phyloP scores from a whole-genome alignment of 1,284 basidiomycete species.

The Moniliophthora roreri region DNA sequence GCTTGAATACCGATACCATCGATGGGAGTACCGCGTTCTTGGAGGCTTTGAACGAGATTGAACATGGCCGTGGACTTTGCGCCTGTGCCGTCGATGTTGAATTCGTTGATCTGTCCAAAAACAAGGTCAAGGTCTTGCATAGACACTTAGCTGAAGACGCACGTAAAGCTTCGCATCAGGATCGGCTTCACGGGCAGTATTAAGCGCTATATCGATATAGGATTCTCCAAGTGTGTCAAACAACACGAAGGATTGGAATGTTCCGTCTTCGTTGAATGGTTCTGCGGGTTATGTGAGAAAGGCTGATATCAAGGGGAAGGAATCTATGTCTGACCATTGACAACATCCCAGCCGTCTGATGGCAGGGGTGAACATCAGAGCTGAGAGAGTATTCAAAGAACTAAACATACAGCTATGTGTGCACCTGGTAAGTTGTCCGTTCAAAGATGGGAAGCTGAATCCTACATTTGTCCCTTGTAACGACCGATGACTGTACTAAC shows the following conservation, averaged over 20 bases:
- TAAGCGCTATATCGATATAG: constrained; percentile 39
- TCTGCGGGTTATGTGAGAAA: constrained; percentile 31
- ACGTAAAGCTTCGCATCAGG: constrained; percentile 42
- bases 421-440: not conserved
- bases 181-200: constrained; percentile 41
- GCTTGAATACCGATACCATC: constrained; percentile 58
- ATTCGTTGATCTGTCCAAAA: constrained; percentile 52
- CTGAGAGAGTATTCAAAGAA: not conserved
- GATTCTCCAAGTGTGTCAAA: constrained; percentile 34
- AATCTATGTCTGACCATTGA: constrained; percentile 31
- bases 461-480: constrained; percentile 51
- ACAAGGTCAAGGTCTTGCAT: constrained; percentile 4
- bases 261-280: constrained; percentile 61
- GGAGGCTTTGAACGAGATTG: constrained; percentile 47
- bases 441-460: constrained; percentile 19
- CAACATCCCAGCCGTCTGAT: constrained; percentile 32
- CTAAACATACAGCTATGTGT: constrained; percentile 21
- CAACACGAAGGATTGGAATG: constrained; percentile 41
- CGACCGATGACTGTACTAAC: constrained; percentile 46
- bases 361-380: not conserved
- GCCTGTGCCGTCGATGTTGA: constrained; percentile 51
- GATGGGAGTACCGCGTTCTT: constrained; percentile 47
- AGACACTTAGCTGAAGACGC: constrained; percentile 3
- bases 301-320: not conserved
- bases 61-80: constrained; percentile 52